These are phyloP conservation scores for Pleurotus giganteus DNA, from an alignment of 768 basidiomycete species.

Conservation along the genomic window DNA sequence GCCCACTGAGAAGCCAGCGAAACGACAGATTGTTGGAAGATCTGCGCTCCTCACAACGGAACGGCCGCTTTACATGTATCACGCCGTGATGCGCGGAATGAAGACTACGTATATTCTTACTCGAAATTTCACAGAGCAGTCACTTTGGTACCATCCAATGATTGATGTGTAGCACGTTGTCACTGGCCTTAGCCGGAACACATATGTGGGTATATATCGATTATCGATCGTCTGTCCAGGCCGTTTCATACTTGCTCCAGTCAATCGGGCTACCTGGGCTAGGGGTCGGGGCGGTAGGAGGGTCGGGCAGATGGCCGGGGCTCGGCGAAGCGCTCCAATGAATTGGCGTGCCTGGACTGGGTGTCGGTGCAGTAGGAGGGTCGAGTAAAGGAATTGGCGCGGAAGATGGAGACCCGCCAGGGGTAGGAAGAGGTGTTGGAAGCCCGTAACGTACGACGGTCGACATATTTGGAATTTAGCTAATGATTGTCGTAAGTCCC, in stretches of 20 bases:
- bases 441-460: not conserved
- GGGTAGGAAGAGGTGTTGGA: constrained; percentile 1
- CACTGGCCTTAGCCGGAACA: too few relatives aligned
- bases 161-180: too few relatives aligned
- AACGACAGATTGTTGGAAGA: too few relatives aligned
- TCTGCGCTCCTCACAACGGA: too few relatives aligned
- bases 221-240: too few relatives aligned
- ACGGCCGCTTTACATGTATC: too few relatives aligned
- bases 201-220: too few relatives aligned
- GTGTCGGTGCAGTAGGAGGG: constrained; percentile 1
- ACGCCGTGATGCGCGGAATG: too few relatives aligned
- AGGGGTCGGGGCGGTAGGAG: constrained; percentile 1
- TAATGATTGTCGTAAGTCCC: not conserved
- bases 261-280: not conserved
- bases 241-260: too few relatives aligned
- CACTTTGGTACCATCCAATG: too few relatives aligned
- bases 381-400: not conserved
- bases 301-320: not conserved
- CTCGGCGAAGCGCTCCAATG: not conserved
- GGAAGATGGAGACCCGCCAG: not conserved
- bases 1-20: too few relatives aligned
- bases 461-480: not conserved
- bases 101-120: not conserved
- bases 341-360: not conserved
- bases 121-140: not conserved